phyloP scores from a whole-genome alignment of 1,284 basidiomycete species.

The Ganoderma leucocontextum region DNA sequence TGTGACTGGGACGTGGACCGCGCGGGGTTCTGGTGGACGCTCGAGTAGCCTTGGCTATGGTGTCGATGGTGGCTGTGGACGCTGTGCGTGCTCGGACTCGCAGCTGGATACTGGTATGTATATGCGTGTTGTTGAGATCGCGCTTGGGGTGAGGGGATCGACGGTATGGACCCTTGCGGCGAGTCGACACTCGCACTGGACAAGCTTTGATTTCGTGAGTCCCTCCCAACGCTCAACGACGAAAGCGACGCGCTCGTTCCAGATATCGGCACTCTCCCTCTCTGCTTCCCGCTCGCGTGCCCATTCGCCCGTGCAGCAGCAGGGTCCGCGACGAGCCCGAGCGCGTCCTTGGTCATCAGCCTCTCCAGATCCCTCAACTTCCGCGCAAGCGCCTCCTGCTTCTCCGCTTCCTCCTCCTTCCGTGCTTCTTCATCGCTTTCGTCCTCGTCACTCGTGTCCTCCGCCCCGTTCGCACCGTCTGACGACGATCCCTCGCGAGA shows the following conservation, averaged over 20 bases:
- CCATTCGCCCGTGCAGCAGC: slow-evolving; percentile 25
- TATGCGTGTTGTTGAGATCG: slow-evolving; percentile 39
- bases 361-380: slow-evolving; percentile 72
- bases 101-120: slow-evolving; percentile 3
- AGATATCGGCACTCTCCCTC: slow-evolving; percentile 55
- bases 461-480: slow-evolving; percentile 24
- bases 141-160: slow-evolving; percentile 75
- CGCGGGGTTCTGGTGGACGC: slow-evolving; percentile 6
- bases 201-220: slow-evolving; percentile 58
- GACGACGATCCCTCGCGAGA: slow-evolving; percentile 47
- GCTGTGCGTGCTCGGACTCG: background rate
- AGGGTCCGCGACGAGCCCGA: slow-evolving; percentile 72
- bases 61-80: slow-evolving; percentile 16
- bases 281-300: slow-evolving; percentile 53
- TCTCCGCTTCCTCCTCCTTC: slow-evolving; percentile 75
- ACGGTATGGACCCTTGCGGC: slow-evolving; percentile 77
- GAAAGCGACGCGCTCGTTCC: slow-evolving; percentile 25
- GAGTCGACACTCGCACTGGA: slow-evolving; percentile 74
- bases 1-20: slow-evolving; percentile 22
- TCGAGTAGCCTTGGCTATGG: slow-evolving; percentile 16
- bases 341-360: slow-evolving; percentile 74
- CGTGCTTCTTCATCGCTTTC: slow-evolving; percentile 57
- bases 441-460: slow-evolving; percentile 19
- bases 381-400: slow-evolving; percentile 67
- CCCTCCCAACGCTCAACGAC: slow-evolving; percentile 27